phyloP scores from a whole-genome alignment of 176 grass and related monocot genomes.

The Thalia dealbata region DNA sequence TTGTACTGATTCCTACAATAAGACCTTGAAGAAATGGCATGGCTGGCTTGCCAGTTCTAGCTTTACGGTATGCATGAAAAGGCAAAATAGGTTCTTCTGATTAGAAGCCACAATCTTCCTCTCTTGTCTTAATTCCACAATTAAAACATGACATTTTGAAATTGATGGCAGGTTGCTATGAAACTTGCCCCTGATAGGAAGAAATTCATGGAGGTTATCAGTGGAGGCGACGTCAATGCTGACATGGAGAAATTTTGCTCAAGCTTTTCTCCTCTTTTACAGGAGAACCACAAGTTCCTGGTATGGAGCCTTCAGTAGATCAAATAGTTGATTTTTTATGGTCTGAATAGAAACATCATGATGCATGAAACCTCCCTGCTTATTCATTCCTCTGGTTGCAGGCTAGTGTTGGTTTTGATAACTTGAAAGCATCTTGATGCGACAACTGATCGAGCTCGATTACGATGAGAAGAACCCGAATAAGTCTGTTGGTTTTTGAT shows the following conservation, averaged over 20 bases:
- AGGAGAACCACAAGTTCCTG: conserved; percentile 76
- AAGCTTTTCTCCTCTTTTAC: conserved; percentile 65
- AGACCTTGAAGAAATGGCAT: conserved; percentile 96
- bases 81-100: too few species aligned
- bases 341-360: not conserved
- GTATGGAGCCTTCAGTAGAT: conserved; percentile 21
- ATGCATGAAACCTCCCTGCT: not conserved
- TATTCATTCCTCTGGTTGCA: conserved; percentile 37
- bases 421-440: conserved; percentile 76
- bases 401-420: conserved; percentile 79
- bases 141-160: not conserved
- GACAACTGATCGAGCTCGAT: not conserved
- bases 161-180: conserved; percentile 57
- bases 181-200: conserved; percentile 83
- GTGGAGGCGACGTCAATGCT: conserved; percentile 70
- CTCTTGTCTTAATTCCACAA: too few species aligned
- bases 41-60: conserved; percentile 92
- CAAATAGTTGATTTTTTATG: not conserved
- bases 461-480: too few species aligned
- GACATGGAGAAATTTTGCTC: conserved; percentile 92
- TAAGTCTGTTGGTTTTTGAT: too few species aligned
- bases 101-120: too few species aligned
- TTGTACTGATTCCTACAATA: conserved; percentile 82
- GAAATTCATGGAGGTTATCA: conserved; percentile 94
- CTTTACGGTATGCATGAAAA: conserved; percentile 48